phyloP scores from a whole-genome alignment of 2,329 filamentous ascomycete species.

The Teratosphaeria nubilosa region DNA sequence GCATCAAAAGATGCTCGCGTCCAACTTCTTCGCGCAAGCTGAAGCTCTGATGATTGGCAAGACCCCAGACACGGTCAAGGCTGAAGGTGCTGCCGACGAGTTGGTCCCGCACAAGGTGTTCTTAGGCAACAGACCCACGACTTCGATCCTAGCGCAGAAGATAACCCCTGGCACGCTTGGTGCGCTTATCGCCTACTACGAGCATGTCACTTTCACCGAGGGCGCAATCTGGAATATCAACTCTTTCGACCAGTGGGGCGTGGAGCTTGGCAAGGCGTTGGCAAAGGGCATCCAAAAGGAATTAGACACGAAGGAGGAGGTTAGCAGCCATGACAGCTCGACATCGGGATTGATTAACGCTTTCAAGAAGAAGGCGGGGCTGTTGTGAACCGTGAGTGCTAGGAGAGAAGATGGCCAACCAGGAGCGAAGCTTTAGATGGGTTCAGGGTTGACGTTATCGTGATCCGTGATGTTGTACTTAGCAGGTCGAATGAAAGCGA shows the following conservation, averaged over 20 bases:
- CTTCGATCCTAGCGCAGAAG: constrained; percentile 82
- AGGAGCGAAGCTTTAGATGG: not conserved
- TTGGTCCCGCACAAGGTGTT: constrained; percentile 98
- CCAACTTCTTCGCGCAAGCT: constrained; percentile 83
- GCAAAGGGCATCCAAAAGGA: constrained; percentile 63
- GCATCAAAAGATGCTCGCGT: constrained; percentile 93
- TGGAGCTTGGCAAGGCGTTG: constrained; percentile 91
- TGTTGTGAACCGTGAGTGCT: not conserved
- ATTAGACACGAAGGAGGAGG: constrained; percentile 66
- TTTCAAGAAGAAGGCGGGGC: constrained; percentile 64
- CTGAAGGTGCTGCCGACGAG: constrained; percentile 61
- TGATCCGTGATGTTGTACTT: too few species aligned
- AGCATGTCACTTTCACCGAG: constrained; percentile 96
- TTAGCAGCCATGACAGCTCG: constrained; percentile 68
- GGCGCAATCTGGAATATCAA: constrained; percentile 99
- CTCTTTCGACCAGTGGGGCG: constrained; percentile 98
- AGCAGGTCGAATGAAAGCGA: not conserved
- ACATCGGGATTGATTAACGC: constrained; percentile 83
- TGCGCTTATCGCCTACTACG: constrained; percentile 95
- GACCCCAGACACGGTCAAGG: constrained; percentile 67
- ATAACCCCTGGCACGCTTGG: constrained; percentile 92
- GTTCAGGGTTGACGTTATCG: not conserved
- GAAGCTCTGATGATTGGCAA: constrained; percentile 85
- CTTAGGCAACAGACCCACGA: constrained; percentile 93
- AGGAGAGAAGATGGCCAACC: not conserved